Percentiles rank a stretch among this genome's conserved stretches.
Conservation (phyloP, 495 filamentous ascomycete species). For the Aspergillus conjunctus region DNA sequence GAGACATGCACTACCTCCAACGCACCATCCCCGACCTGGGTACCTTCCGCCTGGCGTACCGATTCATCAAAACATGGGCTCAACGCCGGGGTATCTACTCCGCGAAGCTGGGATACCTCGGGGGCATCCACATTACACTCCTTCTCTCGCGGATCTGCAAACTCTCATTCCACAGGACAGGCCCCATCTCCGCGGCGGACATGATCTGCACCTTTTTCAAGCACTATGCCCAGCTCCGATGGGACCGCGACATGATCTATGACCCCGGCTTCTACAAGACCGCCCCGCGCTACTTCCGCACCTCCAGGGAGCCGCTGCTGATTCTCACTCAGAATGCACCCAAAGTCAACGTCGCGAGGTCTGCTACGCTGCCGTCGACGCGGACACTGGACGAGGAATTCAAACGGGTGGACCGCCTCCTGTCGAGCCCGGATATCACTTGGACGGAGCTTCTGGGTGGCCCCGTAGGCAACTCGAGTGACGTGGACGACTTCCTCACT, state of each 20-base stretch:
- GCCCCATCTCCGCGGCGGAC: not conserved
- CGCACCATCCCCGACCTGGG: constrained; percentile 2
- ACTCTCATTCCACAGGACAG: not conserved
- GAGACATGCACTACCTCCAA: constrained; percentile 10
- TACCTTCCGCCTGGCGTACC: constrained; percentile 6
- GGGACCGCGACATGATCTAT: not conserved
- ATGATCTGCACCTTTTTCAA: constrained; percentile 1
- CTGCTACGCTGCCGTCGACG: not conserved
- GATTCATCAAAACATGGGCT: constrained; percentile 9
- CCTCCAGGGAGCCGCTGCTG: not conserved
- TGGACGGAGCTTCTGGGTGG: not conserved
- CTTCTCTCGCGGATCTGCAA: constrained; percentile 1
- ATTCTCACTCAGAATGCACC: constrained; percentile 6
- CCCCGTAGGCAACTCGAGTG: not conserved
- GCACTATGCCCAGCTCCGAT: not conserved
- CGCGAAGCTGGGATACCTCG: constrained; percentile 10
- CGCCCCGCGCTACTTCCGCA: constrained; percentile 4
- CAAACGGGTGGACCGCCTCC: not conserved
- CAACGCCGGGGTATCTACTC: constrained; percentile 7
- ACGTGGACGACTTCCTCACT: not conserved
- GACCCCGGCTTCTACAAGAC: constrained; percentile 3
- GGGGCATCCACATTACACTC: constrained; percentile 5
- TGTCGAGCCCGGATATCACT: not conserved
- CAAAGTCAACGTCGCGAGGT: constrained; percentile 5
- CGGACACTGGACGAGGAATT: constrained; percentile 3